phyloP scores from a whole-genome alignment of 2,329 filamentous ascomycete species.

The Kalmusia sp. region DNA sequence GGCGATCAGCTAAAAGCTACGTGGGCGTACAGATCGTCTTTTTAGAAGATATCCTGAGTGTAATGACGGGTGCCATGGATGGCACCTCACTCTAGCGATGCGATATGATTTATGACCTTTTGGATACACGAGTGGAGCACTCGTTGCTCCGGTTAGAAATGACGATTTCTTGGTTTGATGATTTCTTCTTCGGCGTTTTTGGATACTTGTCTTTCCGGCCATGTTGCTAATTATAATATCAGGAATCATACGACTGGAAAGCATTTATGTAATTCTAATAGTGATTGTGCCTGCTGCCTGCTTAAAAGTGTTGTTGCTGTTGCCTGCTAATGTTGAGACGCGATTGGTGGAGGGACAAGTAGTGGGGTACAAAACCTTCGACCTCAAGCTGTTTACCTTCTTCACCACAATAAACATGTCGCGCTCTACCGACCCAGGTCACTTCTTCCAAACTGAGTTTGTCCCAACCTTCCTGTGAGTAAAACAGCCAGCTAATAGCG shows the following conservation, averaged over 20 bases:
- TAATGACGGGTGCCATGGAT: slow-evolving; percentile 39
- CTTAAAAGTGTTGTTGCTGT: neutral
- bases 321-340: neutral
- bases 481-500: slow-evolving; percentile 15
- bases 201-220: slow-evolving; percentile 3
- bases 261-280: too few species aligned
- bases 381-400: slow-evolving; percentile 11
- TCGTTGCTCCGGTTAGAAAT: slow-evolving; percentile 24
- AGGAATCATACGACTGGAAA: too few species aligned
- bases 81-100: slow-evolving; percentile 45
- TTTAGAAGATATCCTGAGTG: slow-evolving; percentile 45
- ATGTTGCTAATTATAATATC: slow-evolving; percentile 7
- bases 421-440: slow-evolving; percentile 66
- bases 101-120: slow-evolving; percentile 41
- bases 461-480: slow-evolving; percentile 35
- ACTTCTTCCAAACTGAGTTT: slow-evolving; percentile 94
- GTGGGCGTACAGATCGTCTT: slow-evolving; percentile 30
- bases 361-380: slow-evolving; percentile 11
- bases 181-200: slow-evolving; percentile 16
- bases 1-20: slow-evolving; percentile 33
- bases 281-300: neutral
- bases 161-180: slow-evolving; percentile 20
- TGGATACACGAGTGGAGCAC: slow-evolving; percentile 12
- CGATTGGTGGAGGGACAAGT: neutral
- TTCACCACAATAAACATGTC: slow-evolving; percentile 36